Base-by-base conservation (phyloP, 805 yeast genomes). In the Yarrowia yakushimensis region DNA sequence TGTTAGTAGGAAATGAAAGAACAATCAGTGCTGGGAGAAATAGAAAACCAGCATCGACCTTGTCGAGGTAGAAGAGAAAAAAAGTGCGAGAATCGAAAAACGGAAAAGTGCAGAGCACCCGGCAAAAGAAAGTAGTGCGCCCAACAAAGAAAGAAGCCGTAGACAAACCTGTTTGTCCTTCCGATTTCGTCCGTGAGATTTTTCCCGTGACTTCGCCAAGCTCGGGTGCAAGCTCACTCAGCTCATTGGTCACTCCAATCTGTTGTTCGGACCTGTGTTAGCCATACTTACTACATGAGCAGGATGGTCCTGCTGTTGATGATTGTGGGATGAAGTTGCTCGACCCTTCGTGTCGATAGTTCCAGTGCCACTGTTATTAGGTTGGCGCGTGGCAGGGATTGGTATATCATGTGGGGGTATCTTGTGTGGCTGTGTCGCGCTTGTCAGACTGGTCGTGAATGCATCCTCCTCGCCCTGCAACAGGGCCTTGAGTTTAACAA, bases 381-480 rank as follows among this genome's bases (percentile, higher is more conserved):
- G 25, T 36, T 34, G 42, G 33, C 41, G 48, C 37, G 34, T 25
- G 30, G 37, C 46, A 20, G 27, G 28, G n/a, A 5, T 18, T 39
- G 39, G 39, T 39, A 30, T 55, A 20, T 30, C 39, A 13, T 28
- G 6, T 20, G 2, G 39, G 48, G 61, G 48, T 52, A 52, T 52
- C 59, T 34, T 36, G 12, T 52, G 54, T 45, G 33, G 22, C n/a
- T 43, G 30, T 28, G 22, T n/a, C 31, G 34, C n/a, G 33, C 28
- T 28, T 36, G 5, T n/a, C 25, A 46, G 28, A 20, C 39, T 46
- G 5, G 57, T 52, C 17, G 31, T 25, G 25, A 52, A 52, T 12
- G 59, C 59, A 13, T 52, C 59, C 43, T 52, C 59, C 43, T 52
- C 43, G 41, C 43, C 43, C 33, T 52, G 33, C 31, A 52, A 18